phyloP scores from a whole-genome alignment of 306 rosid genomes.

The Trifolium fragiferum region DNA sequence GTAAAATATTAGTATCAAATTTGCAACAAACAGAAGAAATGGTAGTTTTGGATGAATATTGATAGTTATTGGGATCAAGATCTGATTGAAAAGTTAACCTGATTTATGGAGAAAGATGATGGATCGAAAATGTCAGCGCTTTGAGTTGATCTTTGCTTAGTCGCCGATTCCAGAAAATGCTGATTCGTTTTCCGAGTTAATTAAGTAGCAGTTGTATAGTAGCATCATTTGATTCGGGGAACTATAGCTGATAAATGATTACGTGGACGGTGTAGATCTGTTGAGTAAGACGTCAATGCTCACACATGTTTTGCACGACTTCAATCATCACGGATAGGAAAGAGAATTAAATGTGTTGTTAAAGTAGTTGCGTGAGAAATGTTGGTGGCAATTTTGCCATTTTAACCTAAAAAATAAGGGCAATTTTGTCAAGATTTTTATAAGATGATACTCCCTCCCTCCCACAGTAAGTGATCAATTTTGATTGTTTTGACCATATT shows the following conservation, averaged over 20 bases:
- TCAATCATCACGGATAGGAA: conserved; percentile 6
- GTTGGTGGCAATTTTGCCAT: too few species aligned
- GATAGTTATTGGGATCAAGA: neutral
- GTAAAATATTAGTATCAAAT: neutral
- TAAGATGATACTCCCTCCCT: too few species aligned
- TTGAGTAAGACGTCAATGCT: conserved; percentile 23
- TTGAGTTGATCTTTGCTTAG: conserved; percentile 14
- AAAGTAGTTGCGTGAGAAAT: neutral
- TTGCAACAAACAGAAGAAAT: neutral
- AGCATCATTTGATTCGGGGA: conserved; percentile 10
- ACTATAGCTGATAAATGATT: neutral
- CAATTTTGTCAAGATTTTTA: too few species aligned
- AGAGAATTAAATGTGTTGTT: neutral
- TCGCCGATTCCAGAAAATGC: conserved; percentile 11
- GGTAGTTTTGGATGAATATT: neutral
- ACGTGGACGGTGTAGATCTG: conserved; percentile 52
- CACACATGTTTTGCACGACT: conserved; percentile 3
- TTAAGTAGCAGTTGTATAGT: conserved; percentile 11
- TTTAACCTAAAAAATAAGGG: too few species aligned
- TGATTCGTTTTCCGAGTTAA: neutral
- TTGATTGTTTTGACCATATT: too few species aligned
- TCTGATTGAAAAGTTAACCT: conserved; percentile 37
- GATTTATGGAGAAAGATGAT: conserved; percentile 17
- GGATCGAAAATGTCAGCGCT: conserved; percentile 17
- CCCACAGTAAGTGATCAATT: too few species aligned